These are phyloP conservation scores for Craspedostauros australis DNA, from an alignment of 108 stramenopile species.

Conservation along the genomic window DNA sequence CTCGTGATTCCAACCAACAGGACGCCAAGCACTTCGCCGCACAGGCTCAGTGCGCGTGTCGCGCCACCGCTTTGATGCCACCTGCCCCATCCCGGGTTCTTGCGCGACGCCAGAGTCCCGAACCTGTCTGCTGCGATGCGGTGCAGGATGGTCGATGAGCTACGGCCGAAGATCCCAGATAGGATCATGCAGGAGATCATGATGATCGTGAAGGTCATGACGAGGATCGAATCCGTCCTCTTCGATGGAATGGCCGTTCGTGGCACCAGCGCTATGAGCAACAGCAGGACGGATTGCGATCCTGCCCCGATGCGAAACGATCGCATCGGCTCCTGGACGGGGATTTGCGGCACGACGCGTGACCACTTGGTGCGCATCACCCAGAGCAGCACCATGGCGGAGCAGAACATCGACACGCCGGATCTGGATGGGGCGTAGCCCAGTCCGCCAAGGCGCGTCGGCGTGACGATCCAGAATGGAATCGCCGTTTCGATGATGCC, in stretches of 20 bases:
- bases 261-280: constrained; percentile 7
- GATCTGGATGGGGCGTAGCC: constrained; percentile 32
- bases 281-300: constrained; percentile 9
- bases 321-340: constrained; percentile 28
- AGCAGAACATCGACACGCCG: constrained; percentile 27
- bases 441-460: constrained; percentile 29
- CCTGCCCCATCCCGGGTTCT: background rate
- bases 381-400: constrained; percentile 27
- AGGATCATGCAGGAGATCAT: constrained; percentile 6
- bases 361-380: constrained; percentile 22
- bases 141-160: constrained; percentile 16
- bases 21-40: constrained; percentile 8
- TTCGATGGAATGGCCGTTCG: background rate
- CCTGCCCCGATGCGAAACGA: constrained; percentile 37
- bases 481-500: constrained; percentile 37
- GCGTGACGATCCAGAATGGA: constrained; percentile 31
- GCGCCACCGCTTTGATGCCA: constrained; percentile 4
- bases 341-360: constrained; percentile 12
- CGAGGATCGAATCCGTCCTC: constrained; percentile 11
- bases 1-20: background rate
- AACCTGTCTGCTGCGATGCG: constrained; percentile 7
- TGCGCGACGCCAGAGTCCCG: background rate
- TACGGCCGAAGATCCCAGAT: constrained; percentile 11
- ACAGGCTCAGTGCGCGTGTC: background rate
- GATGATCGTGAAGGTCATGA: constrained; percentile 19